Percentiles rank a stretch among this genome's conserved stretches.
These are phyloP conservation scores for Pezicula rhizophila DNA, from an alignment of 2,329 filamentous ascomycete genomes.

Conservation along the genomic window DNA sequence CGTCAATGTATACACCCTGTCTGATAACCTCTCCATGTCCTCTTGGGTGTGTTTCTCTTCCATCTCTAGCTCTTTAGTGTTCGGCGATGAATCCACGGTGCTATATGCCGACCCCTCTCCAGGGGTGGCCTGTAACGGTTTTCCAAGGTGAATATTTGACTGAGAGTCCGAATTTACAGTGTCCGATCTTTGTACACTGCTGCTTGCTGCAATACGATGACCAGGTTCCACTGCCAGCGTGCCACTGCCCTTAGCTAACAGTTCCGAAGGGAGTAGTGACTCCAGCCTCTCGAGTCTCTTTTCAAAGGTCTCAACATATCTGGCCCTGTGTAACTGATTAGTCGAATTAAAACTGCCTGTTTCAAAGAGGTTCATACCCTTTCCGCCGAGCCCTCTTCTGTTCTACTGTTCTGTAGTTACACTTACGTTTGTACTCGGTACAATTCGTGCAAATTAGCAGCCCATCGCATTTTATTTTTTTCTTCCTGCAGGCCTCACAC, in stretches of 20 bases:
- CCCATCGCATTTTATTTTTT: constrained; percentile 96
- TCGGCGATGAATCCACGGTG: constrained; percentile 5
- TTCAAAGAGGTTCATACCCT: constrained; percentile 55
- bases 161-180: too few species aligned
- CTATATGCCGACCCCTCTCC: too few species aligned
- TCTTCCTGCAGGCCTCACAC: constrained; percentile 77
- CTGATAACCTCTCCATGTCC: constrained; percentile 81
- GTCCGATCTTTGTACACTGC: constrained; percentile 14
- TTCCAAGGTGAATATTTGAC: too few species aligned
- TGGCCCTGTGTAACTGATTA: constrained; percentile 55
- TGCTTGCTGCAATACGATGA: constrained; percentile 16
- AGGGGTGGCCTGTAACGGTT: too few species aligned
- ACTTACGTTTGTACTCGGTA: constrained; percentile 96
- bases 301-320: constrained; percentile 95
- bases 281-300: constrained; percentile 96
- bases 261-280: constrained; percentile 36
- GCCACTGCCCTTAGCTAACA: constrained; percentile 41
- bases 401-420: constrained; percentile 94
- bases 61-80: constrained; percentile 33
- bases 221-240: constrained; percentile 60
- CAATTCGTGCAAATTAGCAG: constrained; percentile 90
- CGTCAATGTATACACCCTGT: constrained; percentile 92
- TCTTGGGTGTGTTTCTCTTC: constrained; percentile 39
- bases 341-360: not conserved
- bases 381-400: constrained; percentile 97